phyloP scores from a whole-genome alignment of 371 early-diverging fungal genomes.

The Rhizopus arrhizus region DNA sequence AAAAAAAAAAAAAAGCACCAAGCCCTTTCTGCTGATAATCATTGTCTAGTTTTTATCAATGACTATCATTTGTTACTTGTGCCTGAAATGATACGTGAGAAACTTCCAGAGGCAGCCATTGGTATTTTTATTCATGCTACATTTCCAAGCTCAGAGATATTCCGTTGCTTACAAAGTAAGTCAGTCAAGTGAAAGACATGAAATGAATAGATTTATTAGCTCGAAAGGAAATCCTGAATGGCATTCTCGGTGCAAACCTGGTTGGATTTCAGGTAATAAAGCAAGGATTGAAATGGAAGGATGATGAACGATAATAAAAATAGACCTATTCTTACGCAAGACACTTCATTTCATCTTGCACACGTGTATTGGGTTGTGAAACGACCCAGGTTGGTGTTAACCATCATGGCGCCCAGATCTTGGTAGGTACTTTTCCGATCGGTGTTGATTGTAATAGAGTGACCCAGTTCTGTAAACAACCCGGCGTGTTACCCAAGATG shows the following conservation, averaged over 20 bases:
- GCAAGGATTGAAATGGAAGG: background rate
- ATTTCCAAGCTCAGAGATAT: conserved; percentile 94
- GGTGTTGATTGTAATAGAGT: conserved; percentile 89
- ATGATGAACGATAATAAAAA: background rate
- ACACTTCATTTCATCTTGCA: conserved; percentile 95
- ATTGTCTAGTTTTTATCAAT: conserved; percentile 89
- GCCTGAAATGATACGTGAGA: conserved; percentile 84
- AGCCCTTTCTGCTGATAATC: too few relatives aligned
- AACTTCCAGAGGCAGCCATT: conserved; percentile 81
- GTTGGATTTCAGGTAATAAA: conserved; percentile 81
- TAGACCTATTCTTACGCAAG: conserved; percentile 94
- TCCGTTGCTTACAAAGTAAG: conserved; percentile 88
- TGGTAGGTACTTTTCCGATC: conserved; percentile 94
- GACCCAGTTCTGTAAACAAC: conserved; percentile 50
- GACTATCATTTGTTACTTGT: conserved; percentile 97
- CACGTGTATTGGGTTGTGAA: conserved; percentile 90
- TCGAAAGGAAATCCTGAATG: conserved; percentile 84
- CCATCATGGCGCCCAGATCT: conserved; percentile 71
- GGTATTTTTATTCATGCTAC: conserved; percentile 98
- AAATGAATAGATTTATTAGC: conserved; percentile 42
- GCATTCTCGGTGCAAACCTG: conserved; percentile 86
- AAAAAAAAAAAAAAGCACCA: background rate
- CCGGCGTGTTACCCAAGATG: conserved; percentile 73
- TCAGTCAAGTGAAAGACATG: background rate
- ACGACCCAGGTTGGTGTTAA: conserved; percentile 86